Evolutionary conservation across 805 yeast genomes (phyloP), one percentile per base, ranked within the genome.

Genomic region (Candida nitratophila): DNA sequence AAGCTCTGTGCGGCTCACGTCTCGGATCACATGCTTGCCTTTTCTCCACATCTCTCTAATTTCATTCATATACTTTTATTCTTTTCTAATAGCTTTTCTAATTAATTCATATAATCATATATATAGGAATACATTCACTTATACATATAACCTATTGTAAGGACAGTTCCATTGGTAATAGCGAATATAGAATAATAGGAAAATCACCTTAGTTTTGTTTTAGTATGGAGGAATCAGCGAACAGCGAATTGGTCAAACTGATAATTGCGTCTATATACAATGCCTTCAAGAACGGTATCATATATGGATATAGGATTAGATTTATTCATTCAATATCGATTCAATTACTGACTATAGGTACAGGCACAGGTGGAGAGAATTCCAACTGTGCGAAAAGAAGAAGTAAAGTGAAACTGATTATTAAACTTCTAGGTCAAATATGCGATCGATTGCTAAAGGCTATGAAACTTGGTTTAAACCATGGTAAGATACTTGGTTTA

Each of bases 241-340:
- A 17, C 10, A 34, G 19, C 24, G 26, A 34, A 17, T 19, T 34
- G 4, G 20, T 15, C 21, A 16, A 26, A 11, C 8, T 27, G 7
- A n/a, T 34, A 16, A 7, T 34, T 7, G 3, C 22, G 17, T 34
- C 37, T 16, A 16, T 51, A 22, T 30, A 41, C 7, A 38, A 40
- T 4, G 51, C 55, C 15, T 49, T 50, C 11, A 56, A 59, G 36
- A 61, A 61, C 45, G 65, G 57, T 4, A 39, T 59, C 20, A 60
- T 61, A 19, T 61, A 58, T 42, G 66, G 66, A 4, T 60, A 60
- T 41, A 44, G 61, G n/a, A 54, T 60, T 16, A 45, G 66, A 30
- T 61, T 61, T 43, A 45, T 60, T 2, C 66, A 61, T 40, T 44
- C 61, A 2, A 41, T 59, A 4, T 52, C 66, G 3, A 48, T 54